These are phyloP conservation scores for Fusarium sp. DNA, from an alignment of 2,329 filamentous ascomycete species.

Conservation along the genomic window DNA sequence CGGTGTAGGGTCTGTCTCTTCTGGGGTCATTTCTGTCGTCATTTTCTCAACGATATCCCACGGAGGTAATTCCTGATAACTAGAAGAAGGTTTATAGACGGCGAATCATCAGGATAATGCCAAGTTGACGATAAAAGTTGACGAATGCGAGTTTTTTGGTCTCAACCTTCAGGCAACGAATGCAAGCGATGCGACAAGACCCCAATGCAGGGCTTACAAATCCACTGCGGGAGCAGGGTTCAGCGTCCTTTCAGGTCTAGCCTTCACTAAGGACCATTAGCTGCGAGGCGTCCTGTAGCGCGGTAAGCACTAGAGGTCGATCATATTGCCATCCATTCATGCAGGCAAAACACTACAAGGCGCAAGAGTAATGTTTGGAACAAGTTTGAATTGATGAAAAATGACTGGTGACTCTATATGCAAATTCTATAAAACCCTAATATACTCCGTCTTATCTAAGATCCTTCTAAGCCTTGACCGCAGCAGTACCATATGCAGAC, in stretches of 20 bases:
- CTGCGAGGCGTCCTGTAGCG: too few relatives aligned
- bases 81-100: rapidly evolving
- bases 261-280: too few relatives aligned
- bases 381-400: neutral
- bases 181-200: neutral
- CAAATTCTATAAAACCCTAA: neutral
- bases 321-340: too few relatives aligned
- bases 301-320: conserved; percentile 14
- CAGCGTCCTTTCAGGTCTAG: neutral
- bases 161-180: neutral
- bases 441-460: too few relatives aligned
- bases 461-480: conserved; percentile 7
- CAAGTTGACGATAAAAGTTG: neutral
- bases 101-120: rapidly evolving
- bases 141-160: neutral
- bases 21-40: conserved; percentile 12
- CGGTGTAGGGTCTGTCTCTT: conserved; percentile 31
- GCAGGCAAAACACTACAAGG: too few relatives aligned
- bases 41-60: neutral
- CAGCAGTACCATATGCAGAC: conserved; percentile 32
- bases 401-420: neutral
- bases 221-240: conserved; percentile 10
- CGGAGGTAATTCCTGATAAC: neutral
- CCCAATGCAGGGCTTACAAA: conserved; percentile 39
- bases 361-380: too few relatives aligned